Percentiles rank a stretch among this genome's conserved stretches.
These are phyloP conservation scores for Peniophora sp. DNA, from an alignment of 1,284 basidiomycete species.

Conservation along the genomic window DNA sequence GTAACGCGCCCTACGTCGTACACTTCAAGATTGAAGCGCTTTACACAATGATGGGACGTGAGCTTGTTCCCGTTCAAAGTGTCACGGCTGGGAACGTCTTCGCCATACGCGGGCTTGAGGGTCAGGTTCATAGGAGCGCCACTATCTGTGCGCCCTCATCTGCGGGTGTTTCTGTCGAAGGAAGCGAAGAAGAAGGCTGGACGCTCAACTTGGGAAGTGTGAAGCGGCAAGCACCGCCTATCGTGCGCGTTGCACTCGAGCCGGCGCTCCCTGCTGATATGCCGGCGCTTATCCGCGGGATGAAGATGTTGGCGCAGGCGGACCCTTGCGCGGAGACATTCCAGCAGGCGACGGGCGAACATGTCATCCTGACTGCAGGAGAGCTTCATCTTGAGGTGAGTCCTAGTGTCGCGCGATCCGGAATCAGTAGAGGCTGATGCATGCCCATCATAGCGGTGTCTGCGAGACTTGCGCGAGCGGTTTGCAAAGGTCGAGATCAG, in stretches of 20 bases:
- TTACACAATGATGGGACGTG: conserved; percentile 98
- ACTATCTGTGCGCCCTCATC: conserved; percentile 74
- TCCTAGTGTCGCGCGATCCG: conserved; percentile 4
- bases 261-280: conserved; percentile 87
- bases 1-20: conserved; percentile 66
- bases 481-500: conserved; percentile 94
- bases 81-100: conserved; percentile 97
- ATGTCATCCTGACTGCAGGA: conserved; percentile 94
- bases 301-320: conserved; percentile 88
- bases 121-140: conserved; percentile 85
- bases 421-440: conserved; percentile 2
- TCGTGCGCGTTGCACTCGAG: conserved; percentile 94
- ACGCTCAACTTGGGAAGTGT: conserved; percentile 83
- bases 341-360: conserved; percentile 95
- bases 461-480: conserved; percentile 91
- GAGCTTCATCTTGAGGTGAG: conserved; percentile 91
- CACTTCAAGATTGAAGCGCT: conserved; percentile 64
- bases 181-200: conserved; percentile 31
- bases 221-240: conserved; percentile 74
- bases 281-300: conserved; percentile 82
- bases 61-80: conserved; percentile 75
- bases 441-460: conserved; percentile 54
- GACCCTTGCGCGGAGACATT: conserved; percentile 98
- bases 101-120: conserved; percentile 86
- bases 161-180: conserved; percentile 30